Evolutionary conservation across 2,329 filamentous ascomycete genomes (phyloP).

Genomic region (Diaporthe destruens): DNA sequence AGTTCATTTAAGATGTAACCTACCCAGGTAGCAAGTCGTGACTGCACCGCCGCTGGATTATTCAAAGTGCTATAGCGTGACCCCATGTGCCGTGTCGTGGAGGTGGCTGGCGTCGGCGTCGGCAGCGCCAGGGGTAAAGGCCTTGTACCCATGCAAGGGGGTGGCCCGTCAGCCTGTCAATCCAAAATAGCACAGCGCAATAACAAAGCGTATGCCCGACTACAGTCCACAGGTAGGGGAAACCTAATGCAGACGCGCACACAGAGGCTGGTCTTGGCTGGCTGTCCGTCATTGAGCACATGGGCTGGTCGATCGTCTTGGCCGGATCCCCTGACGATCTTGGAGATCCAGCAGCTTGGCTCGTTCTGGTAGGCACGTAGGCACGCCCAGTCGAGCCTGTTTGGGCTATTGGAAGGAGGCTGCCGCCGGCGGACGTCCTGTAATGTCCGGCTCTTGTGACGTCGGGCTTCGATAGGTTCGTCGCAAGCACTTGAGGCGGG

Average conservation of each 20-base stretch:
- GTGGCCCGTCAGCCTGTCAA: neutral
- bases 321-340: conserved; percentile 30
- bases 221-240: neutral
- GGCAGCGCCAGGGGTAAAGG: conserved; percentile 25
- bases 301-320: neutral
- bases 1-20: conserved; percentile 32
- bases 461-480: conserved; percentile 6
- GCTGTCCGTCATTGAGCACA: neutral
- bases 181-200: conserved; percentile 23
- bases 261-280: conserved; percentile 7
- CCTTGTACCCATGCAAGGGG: conserved; percentile 1
- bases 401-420: conserved; percentile 12
- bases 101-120: conserved; percentile 30
- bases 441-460: conserved; percentile 16
- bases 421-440: conserved; percentile 23
- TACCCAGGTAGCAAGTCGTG: neutral
- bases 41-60: conserved; percentile 22
- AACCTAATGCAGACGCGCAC: conserved; percentile 21
- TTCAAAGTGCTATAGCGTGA: conserved; percentile 28
- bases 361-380: neutral
- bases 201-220: conserved; percentile 25
- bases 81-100: neutral
- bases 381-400: conserved; percentile 16
- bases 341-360: conserved; percentile 26
- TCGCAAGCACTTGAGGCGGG: conserved; percentile 29